A percentile compares a stretch with the other conserved stretches of the same genome.
These are phyloP conservation scores for Salicornia ramosissima DNA, from an alignment of 148 eudicot genomes.

Conservation along the genomic window DNA sequence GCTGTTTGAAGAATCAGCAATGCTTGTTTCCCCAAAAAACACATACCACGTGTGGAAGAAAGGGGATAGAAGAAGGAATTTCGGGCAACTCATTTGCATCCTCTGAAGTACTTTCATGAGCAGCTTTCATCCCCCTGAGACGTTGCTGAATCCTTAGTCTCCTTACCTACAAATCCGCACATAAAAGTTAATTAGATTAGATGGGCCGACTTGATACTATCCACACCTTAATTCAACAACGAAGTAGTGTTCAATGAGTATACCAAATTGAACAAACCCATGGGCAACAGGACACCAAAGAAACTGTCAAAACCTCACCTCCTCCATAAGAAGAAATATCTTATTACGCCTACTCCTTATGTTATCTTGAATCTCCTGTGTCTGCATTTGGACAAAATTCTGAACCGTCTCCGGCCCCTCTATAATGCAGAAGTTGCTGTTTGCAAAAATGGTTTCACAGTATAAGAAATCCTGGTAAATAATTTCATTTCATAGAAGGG, in stretches of 20 bases:
- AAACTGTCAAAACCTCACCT: conserved; percentile 39
- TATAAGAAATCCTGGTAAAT: conserved; percentile 3
- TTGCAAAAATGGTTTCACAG: conserved; percentile 4
- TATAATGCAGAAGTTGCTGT: conserved; percentile 85
- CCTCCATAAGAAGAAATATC: conserved; percentile 98
- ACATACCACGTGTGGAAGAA: conserved; percentile 83
- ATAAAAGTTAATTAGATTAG: not conserved
- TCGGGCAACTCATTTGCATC: conserved; percentile 80
- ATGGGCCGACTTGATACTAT: not conserved
- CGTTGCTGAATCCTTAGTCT: conserved; percentile 87
- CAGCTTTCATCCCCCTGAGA: conserved; percentile 45
- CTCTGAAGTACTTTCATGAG: conserved; percentile 38
- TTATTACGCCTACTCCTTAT: conserved; percentile 87
- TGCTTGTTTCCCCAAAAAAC: conserved; percentile 17
- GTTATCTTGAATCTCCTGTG: conserved; percentile 74
- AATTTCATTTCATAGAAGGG: not conserved
- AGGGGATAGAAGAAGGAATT: conserved; percentile 82
- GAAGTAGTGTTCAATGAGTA: not conserved
- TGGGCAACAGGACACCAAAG: not conserved
- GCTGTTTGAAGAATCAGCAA: not conserved
- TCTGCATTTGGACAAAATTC: conserved; percentile 78
- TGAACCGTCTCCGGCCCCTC: conserved; percentile 97
- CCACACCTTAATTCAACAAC: not conserved
- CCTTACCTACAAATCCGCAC: conserved; percentile 49
- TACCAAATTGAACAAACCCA: not conserved